A percentile compares a stretch with the other conserved stretches of the same genome.
phyloP scores from a whole-genome alignment of 345 rosid species.

The Rhodamnia argentea region DNA sequence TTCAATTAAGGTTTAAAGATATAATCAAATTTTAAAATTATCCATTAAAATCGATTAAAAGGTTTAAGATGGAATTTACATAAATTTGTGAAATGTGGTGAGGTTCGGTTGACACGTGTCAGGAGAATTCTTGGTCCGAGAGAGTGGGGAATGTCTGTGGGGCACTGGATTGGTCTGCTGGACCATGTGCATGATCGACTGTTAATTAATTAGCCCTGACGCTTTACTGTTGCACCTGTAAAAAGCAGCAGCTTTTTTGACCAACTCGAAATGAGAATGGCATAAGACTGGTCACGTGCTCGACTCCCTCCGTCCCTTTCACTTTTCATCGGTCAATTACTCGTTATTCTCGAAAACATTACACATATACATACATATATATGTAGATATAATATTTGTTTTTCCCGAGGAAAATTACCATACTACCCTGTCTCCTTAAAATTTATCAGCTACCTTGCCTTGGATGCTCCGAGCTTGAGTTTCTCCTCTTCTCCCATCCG shows the following conservation, averaged over 20 bases:
- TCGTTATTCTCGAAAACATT: not conserved
- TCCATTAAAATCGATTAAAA: too few species aligned
- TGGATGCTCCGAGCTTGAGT: not conserved
- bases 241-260: not conserved
- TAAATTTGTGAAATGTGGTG: too few species aligned
- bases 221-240: not conserved
- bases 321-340: not conserved
- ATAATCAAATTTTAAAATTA: too few species aligned
- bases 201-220: not conserved
- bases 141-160: not conserved
- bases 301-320: not conserved
- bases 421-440: not conserved
- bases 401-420: not conserved
- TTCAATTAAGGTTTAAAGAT: too few species aligned
- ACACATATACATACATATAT: too few species aligned
- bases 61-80: too few species aligned
- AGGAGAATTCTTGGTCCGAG: not conserved
- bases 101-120: not conserved
- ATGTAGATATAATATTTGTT: not conserved
- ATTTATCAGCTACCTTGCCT: not conserved
- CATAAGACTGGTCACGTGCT: not conserved
- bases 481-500: not conserved
- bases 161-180: not conserved
- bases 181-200: not conserved
- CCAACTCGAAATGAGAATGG: not conserved